phyloP scores from a whole-genome alignment of 2,329 filamentous ascomycete genomes.

The Beauveria brongniartii region DNA sequence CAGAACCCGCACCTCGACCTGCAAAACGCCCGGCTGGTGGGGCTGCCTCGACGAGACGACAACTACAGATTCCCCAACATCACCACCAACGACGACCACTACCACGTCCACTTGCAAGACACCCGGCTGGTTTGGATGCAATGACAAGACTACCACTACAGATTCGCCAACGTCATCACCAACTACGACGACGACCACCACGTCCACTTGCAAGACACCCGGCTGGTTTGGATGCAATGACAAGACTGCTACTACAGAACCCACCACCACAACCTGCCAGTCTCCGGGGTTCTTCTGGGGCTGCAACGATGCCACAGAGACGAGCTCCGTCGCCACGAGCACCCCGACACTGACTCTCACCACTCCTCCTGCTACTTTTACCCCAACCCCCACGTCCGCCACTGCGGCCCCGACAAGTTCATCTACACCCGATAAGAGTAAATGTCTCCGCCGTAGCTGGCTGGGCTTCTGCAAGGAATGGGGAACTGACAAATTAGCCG shows the following conservation, averaged over 20 bases:
- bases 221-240: constrained; percentile 62
- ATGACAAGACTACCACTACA: too few species aligned
- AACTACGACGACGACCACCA: constrained; percentile 35
- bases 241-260: constrained; percentile 24
- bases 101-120: too few species aligned
- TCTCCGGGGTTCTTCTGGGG: constrained; percentile 51
- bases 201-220: constrained; percentile 52
- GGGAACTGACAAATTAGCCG: constrained; percentile 19
- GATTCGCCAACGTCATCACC: too few species aligned
- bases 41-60: constrained; percentile 65
- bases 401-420: constrained; percentile 23
- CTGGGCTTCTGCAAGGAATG: constrained; percentile 34
- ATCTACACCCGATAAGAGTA: constrained; percentile 14
- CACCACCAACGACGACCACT: constrained; percentile 23
- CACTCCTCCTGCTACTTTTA: constrained; percentile 43
- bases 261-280: constrained; percentile 17
- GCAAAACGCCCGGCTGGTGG: constrained; percentile 90
- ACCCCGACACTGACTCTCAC: constrained; percentile 20
- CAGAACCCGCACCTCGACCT: constrained; percentile 76
- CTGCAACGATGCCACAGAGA: constrained; percentile 35
- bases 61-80: constrained; percentile 27
- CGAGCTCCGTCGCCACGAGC: constrained; percentile 19
- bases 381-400: constrained; percentile 27
- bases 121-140: too few species aligned
- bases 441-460: constrained; percentile 27